Base-by-base conservation (phyloP, 208 protist species). In the Wallacemonas collosoma region DNA sequence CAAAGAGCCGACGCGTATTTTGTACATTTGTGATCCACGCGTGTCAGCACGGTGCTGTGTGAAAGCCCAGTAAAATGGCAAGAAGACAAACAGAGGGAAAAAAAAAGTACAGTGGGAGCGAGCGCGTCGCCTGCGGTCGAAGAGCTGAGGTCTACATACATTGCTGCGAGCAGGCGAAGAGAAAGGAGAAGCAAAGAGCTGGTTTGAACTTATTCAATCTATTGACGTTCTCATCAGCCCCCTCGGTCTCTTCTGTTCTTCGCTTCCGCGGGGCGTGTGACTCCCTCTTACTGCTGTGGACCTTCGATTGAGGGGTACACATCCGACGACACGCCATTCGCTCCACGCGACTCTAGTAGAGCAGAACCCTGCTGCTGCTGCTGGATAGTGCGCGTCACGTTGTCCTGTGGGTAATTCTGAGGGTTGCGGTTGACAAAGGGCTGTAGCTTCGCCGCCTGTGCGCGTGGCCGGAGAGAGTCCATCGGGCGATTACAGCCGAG, bases 401-500 rank as follows among this genome's bases (percentile, higher is more conserved):
- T 73, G 66, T 96, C 91, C 47, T 89, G 77, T 8, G 81, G 68
- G 70, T 81, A 79, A 68, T 91, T 93, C 76, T 93, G 88, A 36
- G 92, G 89, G 48, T 75, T 86, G 12, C 88, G 81, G 75, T 93
- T 95, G 35, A 96, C 69, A 60, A 96, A 95, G 2, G 81, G 76
- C 45, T 82, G 71, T 75, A 94, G 83, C 69, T 88, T 85, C 8
- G 77, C 67, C 0, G 83, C 75, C 56, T 87, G 71, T 11, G 79
- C 68, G 38, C 92, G 92, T 9, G 89, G 88, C 0, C 92, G 92
- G 76, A 96, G 81, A 54, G 48, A 86, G 26, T 96, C 92, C 71
- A 96, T 86, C 4, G 85, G 75, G 0, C 92, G 83, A 69, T 96
- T 96, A 74, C 92, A 96, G 45, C 89, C 88, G 15, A 96, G 84